Conservation (phyloP, 257 asterid species). For the Coffea canephora region DNA sequence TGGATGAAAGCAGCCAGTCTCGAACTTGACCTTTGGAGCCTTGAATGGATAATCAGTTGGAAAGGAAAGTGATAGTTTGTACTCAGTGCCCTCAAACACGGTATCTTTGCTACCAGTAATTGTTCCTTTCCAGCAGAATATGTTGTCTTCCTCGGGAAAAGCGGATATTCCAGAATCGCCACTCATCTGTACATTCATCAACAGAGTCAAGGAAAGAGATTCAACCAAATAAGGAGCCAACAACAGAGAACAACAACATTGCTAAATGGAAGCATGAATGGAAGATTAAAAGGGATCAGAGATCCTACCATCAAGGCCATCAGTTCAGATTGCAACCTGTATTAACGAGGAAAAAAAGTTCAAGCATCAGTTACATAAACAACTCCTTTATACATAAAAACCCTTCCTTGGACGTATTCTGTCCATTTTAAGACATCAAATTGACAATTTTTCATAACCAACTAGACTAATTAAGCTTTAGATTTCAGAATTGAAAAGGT, state of each 20-base stretch:
- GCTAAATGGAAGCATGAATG: too few relatives aligned
- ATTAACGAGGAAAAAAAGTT: conserved; percentile 8
- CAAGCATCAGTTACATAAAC: background rate
- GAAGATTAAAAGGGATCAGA: background rate
- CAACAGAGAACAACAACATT: background rate
- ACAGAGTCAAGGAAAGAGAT: background rate
- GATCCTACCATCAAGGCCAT: conserved; percentile 92
- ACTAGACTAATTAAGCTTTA: too few relatives aligned
- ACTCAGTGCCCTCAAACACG: conserved; percentile 90
- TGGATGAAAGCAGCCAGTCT: conserved; percentile 93
- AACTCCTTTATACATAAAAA: background rate
- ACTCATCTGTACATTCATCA: conserved; percentile 40
- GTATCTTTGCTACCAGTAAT: conserved; percentile 88
- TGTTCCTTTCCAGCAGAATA: conserved; percentile 92
- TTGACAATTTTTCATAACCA: too few relatives aligned
- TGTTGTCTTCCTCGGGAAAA: conserved; percentile 95
- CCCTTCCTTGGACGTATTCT: background rate
- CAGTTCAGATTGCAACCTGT: conserved; percentile 89
- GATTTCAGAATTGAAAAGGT: too few relatives aligned
- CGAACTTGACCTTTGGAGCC: conserved; percentile 88
- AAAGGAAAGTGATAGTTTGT: conserved; percentile 71
- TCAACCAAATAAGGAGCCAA: background rate
- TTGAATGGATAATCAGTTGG: conserved; percentile 87
- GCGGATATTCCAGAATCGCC: conserved; percentile 92
- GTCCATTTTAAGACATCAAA: background rate